Percentiles rank a stretch among this genome's conserved stretches.
These are phyloP conservation scores for Panus rudis DNA, from an alignment of 768 basidiomycete genomes.

Conservation along the genomic window DNA sequence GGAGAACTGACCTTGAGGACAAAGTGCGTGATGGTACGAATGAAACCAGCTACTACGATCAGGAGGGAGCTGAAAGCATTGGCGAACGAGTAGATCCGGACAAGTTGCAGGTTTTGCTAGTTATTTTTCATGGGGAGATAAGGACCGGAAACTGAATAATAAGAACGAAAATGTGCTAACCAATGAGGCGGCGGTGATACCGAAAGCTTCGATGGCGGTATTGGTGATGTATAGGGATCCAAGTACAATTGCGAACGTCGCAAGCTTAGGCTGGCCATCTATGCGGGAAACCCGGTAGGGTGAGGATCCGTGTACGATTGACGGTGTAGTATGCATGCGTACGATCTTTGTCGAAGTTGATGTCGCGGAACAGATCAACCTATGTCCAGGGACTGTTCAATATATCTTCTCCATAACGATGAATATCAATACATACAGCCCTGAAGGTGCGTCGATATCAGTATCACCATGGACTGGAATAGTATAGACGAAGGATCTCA, in stretches of 20 bases:
- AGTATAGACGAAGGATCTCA: conserved; percentile 29
- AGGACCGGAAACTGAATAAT: background rate
- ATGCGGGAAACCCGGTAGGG: conserved; percentile 20
- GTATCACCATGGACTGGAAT: conserved; percentile 3
- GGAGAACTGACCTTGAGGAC: conserved; percentile 46
- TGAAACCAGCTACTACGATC: conserved; percentile 43
- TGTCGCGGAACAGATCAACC: conserved; percentile 59
- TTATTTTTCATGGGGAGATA: conserved; percentile 14
- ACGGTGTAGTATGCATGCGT: conserved; percentile 17
- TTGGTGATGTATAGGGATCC: conserved; percentile 50
- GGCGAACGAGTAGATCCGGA: conserved; percentile 51
- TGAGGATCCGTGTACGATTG: background rate
- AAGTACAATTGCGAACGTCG: conserved; percentile 49
- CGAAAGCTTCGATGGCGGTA: conserved; percentile 48
- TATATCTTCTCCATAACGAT: background rate
- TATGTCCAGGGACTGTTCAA: conserved; percentile 16
- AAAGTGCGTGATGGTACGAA: conserved; percentile 60
- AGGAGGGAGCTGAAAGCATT: conserved; percentile 41
- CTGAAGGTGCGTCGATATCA: conserved; percentile 26
- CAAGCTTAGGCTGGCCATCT: conserved; percentile 37
- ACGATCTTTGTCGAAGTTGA: conserved; percentile 42
- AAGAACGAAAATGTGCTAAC: conserved; percentile 32
- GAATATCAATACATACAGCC: conserved; percentile 2
- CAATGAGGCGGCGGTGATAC: conserved; percentile 39
- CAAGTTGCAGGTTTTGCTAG: conserved; percentile 45